phyloP scores from a whole-genome alignment of 1,139 yeast species.

The Nakaseomyces glabratus region DNA sequence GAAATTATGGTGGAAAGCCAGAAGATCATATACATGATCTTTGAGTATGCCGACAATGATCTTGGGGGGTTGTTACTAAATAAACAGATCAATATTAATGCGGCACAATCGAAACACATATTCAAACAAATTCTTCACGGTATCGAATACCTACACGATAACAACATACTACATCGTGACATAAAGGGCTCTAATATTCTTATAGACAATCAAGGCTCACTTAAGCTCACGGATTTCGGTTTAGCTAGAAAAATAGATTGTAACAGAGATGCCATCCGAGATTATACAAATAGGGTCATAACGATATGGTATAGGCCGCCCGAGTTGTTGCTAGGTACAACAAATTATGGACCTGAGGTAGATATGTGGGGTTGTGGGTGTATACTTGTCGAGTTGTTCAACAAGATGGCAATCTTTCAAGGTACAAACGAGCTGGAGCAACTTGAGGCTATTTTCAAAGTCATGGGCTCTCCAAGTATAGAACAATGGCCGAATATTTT shows the following conservation, averaged over 20 bases:
- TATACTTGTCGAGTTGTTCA: conserved; percentile 70
- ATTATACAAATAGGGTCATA: conserved; percentile 88
- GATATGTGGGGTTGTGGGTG: conserved; percentile 99
- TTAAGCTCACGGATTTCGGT: conserved; percentile 91
- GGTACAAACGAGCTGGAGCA: conserved; percentile 88
- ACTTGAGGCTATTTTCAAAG: conserved; percentile 60
- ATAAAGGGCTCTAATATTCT: conserved; percentile 89
- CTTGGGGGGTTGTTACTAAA: conserved; percentile 79
- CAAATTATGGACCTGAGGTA: conserved; percentile 81
- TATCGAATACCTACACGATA: conserved; percentile 67
- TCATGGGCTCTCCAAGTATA: conserved; percentile 78
- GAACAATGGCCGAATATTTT: conserved; percentile 74
- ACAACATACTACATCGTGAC: conserved; percentile 81
- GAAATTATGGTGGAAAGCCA: conserved; percentile 84
- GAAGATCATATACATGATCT: conserved; percentile 76
- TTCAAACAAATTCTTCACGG: conserved; percentile 75
- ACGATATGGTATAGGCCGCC: conserved; percentile 98
- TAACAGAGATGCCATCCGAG: conserved; percentile 9
- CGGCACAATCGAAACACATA: conserved; percentile 65
- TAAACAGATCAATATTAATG: conserved; percentile 53
- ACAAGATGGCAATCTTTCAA: conserved; percentile 68
- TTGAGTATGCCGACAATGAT: conserved; percentile 91
- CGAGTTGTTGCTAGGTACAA: conserved; percentile 79
- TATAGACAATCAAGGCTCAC: conserved; percentile 57
- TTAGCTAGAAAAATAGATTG: conserved; percentile 69